Percentiles rank a stretch among this genome's conserved stretches.
phyloP scores from a whole-genome alignment of 805 yeast species.

The Cyberlindnera mrakii region DNA sequence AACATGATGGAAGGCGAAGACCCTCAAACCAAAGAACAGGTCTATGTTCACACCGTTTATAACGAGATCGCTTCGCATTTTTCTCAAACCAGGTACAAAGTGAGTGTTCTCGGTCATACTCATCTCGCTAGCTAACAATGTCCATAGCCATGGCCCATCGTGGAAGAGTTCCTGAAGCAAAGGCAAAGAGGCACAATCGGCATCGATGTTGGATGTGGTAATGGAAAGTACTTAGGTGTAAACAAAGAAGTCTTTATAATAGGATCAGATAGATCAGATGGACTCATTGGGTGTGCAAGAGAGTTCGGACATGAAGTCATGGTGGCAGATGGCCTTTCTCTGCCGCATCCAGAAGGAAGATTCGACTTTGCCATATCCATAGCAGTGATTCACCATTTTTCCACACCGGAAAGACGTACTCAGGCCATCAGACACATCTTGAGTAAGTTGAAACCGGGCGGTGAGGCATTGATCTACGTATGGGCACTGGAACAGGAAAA shows the following conservation, averaged over 20 bases:
- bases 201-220: constrained; percentile 94
- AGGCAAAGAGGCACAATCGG: constrained; percentile 61
- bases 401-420: constrained; percentile 74
- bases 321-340: constrained; percentile 73
- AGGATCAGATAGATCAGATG: constrained; percentile 71
- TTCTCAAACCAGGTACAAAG: constrained; percentile 83
- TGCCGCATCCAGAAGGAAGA: constrained; percentile 46
- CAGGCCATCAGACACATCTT: constrained; percentile 70
- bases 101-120: neutral
- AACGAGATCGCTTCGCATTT: constrained; percentile 90
- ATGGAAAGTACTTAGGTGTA: constrained; percentile 81
- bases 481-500: constrained; percentile 95
- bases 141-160: constrained; percentile 85
- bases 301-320: constrained; percentile 46
- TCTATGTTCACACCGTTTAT: constrained; percentile 86
- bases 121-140: neutral
- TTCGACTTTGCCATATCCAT: constrained; percentile 86
- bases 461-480: constrained; percentile 76
- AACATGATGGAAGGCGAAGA: constrained; percentile 25
- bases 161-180: constrained; percentile 55
- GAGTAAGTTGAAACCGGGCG: constrained; percentile 49
- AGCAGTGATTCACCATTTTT: constrained; percentile 93
- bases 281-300: constrained; percentile 59
- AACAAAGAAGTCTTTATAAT: constrained; percentile 63
- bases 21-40: constrained; percentile 60